Evolutionary conservation across 2,329 filamentous ascomycete genomes (phyloP).

Genomic region (Fusarium newnesense): DNA sequence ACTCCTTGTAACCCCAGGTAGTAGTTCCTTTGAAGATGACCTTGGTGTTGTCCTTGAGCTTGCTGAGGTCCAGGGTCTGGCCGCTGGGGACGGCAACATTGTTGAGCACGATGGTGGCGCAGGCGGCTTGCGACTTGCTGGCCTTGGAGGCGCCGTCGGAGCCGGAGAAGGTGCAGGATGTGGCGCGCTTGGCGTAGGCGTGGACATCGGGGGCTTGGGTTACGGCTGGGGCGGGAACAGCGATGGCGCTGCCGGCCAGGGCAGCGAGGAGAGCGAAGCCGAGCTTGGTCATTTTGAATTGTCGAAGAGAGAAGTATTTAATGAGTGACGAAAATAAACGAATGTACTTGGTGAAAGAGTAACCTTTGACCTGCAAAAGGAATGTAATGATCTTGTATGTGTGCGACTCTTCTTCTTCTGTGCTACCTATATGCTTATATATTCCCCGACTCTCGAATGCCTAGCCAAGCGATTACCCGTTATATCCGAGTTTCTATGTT

Average conservation of each 20-base stretch:
- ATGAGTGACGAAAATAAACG: constrained; percentile 1
- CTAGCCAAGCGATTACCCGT: not conserved
- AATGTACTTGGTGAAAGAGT: not conserved
- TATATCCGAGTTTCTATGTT: not conserved
- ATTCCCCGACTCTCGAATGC: not conserved
- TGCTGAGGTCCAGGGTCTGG: constrained; percentile 34
- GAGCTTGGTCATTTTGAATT: constrained; percentile 29
- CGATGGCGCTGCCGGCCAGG: constrained; percentile 34
- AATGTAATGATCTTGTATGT: constrained; percentile 4
- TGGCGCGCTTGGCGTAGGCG: constrained; percentile 27
- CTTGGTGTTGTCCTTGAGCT: constrained; percentile 34
- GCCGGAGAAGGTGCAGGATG: constrained; percentile 35
- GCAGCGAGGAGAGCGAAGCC: constrained; percentile 18
- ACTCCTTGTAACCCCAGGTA: constrained; percentile 42
- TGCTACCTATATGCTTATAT: constrained; percentile 13
- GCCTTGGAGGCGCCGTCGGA: constrained; percentile 28
- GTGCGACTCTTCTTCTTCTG: not conserved
- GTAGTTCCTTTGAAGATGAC: constrained; percentile 39
- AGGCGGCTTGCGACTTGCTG: constrained; percentile 25
- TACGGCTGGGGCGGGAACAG: constrained; percentile 20
- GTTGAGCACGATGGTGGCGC: constrained; percentile 33
- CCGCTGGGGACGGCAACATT: constrained; percentile 34
- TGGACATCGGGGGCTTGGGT: constrained; percentile 18
- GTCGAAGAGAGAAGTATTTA: not conserved
- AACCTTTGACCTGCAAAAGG: constrained; percentile 34